Evolutionary conservation across 169 alveolate species (phyloP), one percentile per base, ranked within the genome.

Genomic region (Plasmodium fragile): DNA sequence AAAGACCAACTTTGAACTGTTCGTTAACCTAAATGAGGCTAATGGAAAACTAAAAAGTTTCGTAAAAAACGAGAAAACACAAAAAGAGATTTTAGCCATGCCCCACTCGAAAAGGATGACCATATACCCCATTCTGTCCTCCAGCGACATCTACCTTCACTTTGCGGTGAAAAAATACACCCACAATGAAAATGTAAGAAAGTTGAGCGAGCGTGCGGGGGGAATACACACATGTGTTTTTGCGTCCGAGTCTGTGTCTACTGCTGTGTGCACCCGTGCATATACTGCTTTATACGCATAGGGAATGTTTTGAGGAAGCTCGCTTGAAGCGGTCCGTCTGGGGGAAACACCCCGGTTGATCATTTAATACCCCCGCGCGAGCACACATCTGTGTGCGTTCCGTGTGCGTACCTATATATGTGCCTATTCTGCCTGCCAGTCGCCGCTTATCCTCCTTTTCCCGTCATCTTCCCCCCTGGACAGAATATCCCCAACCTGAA

Each of bases 101-200:
- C 82, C 93, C 18, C 93, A 87, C 41, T 87, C 93, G n/a, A 87
- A 87, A 49, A 69, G 93, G 71, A 87, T 87, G 93, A 87, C 93
- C 32, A 87, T 87, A 25, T 87, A 87, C 41, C 53, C 82, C 30
- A 87, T 87, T 39, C 49, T 87, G 65, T 78, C 93, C 11, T 34
- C 89, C 16, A 77, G 81, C 81, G 93, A 87, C 39, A 87, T 87
- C 70, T 87, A 87, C 41, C 93, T 77, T 41, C 87, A 87, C 28
- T 87, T 87, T 87, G 83, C 49, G 6, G 93, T 87, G 49, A 87
- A 87, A 79, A 87, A 87, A 70, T 87, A 87, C 22, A 78, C 93
- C 16, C 89, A 87, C 79, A 87, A 77, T 39, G 93, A 87, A 72
- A 87, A 87, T 49, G 93, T 87, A 78, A 87, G 43, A 18, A 69